Conservation (phyloP, 768 basidiomycete genomes). For the Rhodotorula taiwanensis region DNA sequence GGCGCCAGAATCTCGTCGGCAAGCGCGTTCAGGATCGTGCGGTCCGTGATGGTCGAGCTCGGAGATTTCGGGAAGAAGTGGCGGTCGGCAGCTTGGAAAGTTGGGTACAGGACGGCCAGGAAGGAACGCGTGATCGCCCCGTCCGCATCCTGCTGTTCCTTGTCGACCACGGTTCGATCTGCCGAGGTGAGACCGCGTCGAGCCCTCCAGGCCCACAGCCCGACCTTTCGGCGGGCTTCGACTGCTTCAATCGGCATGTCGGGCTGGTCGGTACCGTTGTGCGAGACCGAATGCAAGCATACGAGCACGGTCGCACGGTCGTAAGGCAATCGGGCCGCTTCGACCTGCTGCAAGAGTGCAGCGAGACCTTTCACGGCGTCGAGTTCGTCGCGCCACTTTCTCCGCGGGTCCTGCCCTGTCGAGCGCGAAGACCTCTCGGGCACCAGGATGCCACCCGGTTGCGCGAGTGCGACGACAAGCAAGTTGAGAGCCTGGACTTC, state of each 20-base stretch:
- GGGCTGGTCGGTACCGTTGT: too few species aligned
- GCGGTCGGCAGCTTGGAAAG: background rate
- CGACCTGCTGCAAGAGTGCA: background rate
- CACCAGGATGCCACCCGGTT: background rate
- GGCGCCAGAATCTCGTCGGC: background rate
- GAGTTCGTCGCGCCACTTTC: background rate
- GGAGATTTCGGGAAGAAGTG: background rate
- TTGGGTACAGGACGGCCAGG: constrained; percentile 1
- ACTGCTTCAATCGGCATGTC: too few species aligned
- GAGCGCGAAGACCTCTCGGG: too few species aligned
- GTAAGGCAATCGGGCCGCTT: background rate
- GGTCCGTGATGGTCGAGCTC: background rate
- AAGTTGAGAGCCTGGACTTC: constrained; percentile 28
- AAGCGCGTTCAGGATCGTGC: constrained; percentile 1
- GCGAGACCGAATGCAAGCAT: too few species aligned
- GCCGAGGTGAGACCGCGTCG: background rate
- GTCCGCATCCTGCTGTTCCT: too few species aligned
- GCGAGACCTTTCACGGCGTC: background rate
- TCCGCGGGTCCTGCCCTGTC: background rate
- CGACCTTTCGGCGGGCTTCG: background rate
- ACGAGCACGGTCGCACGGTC: background rate
- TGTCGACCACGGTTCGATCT: too few species aligned
- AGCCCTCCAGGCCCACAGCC: background rate
- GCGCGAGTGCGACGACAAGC: constrained; percentile 8
- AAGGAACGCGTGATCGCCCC: background rate